These are phyloP conservation scores for Acarospora socialis DNA, from an alignment of 2,329 filamentous ascomycete genomes.

Conservation along the genomic window DNA sequence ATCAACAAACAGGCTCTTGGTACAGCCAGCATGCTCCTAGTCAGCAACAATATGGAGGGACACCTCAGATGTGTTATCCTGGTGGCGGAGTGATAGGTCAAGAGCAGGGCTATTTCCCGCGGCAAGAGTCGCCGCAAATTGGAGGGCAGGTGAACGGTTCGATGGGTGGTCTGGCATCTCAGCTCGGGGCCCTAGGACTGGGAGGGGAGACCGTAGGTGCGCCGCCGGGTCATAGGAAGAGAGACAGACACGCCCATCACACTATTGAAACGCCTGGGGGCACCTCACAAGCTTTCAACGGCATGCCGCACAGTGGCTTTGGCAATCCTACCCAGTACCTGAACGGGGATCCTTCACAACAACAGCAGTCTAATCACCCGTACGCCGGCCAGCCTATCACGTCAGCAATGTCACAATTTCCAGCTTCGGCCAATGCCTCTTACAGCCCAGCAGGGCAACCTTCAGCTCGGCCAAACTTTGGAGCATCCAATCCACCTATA, in stretches of 20 bases:
- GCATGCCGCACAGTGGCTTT: conserved; percentile 45
- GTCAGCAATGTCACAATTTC: conserved; percentile 45
- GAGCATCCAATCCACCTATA: conserved; percentile 18
- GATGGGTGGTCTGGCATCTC: conserved; percentile 37
- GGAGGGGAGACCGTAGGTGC: conserved; percentile 36
- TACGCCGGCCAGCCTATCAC: conserved; percentile 29
- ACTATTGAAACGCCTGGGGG: conserved; percentile 59
- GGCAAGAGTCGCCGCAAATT: conserved; percentile 17
- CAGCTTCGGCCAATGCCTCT: conserved; percentile 39
- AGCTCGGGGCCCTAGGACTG: conserved; percentile 66
- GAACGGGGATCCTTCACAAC: conserved; percentile 35
- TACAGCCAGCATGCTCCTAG: conserved; percentile 22
- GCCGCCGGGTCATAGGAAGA: conserved; percentile 56
- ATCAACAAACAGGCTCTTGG: conserved; percentile 24
- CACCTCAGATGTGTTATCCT: conserved; percentile 11
- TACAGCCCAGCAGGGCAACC: conserved; percentile 33
- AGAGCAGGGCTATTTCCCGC: conserved; percentile 8
- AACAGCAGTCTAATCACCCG: conserved; percentile 18
- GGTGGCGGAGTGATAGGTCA: conserved; percentile 6
- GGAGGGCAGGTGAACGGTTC: conserved; percentile 18
- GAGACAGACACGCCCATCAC: conserved; percentile 88
- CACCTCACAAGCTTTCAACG: conserved; percentile 55
- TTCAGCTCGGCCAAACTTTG: conserved; percentile 22
- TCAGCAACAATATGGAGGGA: conserved; percentile 13
- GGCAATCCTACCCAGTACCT: conserved; percentile 44